phyloP scores from a whole-genome alignment of 2,329 filamentous ascomycete genomes.

The Hypoxylon sp. region DNA sequence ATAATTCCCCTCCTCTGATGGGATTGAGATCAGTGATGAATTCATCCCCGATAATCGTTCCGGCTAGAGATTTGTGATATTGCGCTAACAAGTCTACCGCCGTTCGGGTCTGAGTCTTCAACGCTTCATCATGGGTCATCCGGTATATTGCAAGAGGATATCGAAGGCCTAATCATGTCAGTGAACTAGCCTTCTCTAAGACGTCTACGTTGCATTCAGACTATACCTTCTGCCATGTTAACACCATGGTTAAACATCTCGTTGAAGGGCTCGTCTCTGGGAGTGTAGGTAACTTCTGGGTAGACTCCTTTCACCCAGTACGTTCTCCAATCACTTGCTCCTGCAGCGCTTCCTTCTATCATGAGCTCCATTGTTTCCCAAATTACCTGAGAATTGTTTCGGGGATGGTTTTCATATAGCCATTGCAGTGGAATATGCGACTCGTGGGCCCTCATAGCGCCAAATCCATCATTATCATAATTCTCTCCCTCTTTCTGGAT shows the following conservation, averaged over 20 bases:
- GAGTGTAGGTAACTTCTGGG: constrained; percentile 51
- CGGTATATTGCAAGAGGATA: constrained; percentile 60
- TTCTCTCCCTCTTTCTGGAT: constrained; percentile 61
- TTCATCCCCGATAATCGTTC: constrained; percentile 61
- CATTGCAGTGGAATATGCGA: constrained; percentile 60
- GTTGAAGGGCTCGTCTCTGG: constrained; percentile 51
- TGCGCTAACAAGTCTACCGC: constrained; percentile 57
- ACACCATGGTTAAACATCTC: constrained; percentile 60
- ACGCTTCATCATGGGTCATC: constrained; percentile 56
- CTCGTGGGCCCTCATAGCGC: constrained; percentile 58
- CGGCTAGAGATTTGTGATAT: constrained; percentile 60
- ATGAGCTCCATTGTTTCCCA: constrained; percentile 61
- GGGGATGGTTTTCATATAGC: constrained; percentile 56
- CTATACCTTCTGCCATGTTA: constrained; percentile 61
- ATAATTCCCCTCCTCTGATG: constrained; percentile 56
- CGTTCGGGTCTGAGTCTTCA: constrained; percentile 57
- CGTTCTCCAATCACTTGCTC: constrained; percentile 55
- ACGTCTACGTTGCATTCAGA: neutral
- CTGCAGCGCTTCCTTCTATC: constrained; percentile 61
- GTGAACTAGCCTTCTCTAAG: constrained; percentile 4
- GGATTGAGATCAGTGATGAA: constrained; percentile 58
- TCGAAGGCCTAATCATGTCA: constrained; percentile 55
- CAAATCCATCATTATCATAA: constrained; percentile 58
- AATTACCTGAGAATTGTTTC: constrained; percentile 55
- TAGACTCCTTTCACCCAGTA: constrained; percentile 55